Base-by-base conservation (phyloP, 257 asterid genomes). In the Avicennia marina region DNA sequence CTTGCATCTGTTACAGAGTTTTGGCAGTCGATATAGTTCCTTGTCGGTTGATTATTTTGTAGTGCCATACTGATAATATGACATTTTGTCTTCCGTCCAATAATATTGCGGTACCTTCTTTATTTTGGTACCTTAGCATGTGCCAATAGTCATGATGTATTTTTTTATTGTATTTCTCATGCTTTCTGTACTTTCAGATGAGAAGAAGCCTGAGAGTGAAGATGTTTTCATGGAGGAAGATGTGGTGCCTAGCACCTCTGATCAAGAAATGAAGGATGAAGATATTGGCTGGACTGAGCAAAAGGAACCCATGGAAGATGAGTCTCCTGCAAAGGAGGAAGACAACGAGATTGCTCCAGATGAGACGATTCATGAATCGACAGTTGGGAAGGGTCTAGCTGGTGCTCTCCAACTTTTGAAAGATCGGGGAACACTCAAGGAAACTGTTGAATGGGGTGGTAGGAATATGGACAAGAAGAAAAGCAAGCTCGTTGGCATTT, bases 181-280 rank as follows among this genome's bases (percentile, higher is more conserved):
- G 25, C 41, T 71, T 53, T 31, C 10, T 49, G 43, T 43, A 33
- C 44, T 78, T 59, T 25, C 80, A 91, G 97, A 89, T 51, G 80
- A 75, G 52, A 83, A 79, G 49, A 80, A 74, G 46, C 85, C 91
- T 27, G 85, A 75, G 60, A 64, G 64, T 57, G 89, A 89, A 75
- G 99, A 89, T 76, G 97, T 84, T 47, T 89, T 89, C 77, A 86
- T 89, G 99, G 99, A 89, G 69, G 98, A 88, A 73, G 97, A 89
- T 48, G 65, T 55, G 60, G 76, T 58, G 18, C 86, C 91, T 11
- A 72, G 68, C 62, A 62, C 65, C 60, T 53, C 81, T 65, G 87
- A 75, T 68, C 79, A 68, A 38, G 90, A 78, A 71, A 70, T 70
- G 74, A 69, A 48, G 68, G 81, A 54, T 36, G 84, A 56, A 53